These are phyloP conservation scores for Kodamaea sagamina DNA, from an alignment of 805 yeast genomes.

Conservation along the genomic window DNA sequence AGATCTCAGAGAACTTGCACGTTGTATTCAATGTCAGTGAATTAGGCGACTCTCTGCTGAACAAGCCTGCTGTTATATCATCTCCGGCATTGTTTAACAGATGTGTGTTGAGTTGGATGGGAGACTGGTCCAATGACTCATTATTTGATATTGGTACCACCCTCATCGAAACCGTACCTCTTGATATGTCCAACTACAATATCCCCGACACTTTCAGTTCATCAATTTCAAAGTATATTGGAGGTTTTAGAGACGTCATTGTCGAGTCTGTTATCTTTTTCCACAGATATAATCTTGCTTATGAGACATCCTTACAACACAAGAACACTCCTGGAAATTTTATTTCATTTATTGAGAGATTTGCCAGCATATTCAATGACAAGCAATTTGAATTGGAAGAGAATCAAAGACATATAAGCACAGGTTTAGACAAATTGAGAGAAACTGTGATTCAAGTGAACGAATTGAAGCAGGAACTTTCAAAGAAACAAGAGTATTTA, in stretches of 20 bases:
- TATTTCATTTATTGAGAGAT: slow-evolving; percentile 49
- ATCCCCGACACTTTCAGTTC: slow-evolving; percentile 28
- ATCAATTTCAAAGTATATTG: slow-evolving; percentile 2
- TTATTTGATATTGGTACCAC: slow-evolving; percentile 49
- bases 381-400: slow-evolving; percentile 57
- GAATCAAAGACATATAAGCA: slow-evolving; percentile 67
- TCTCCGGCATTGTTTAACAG: slow-evolving; percentile 91
- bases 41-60: slow-evolving; percentile 8
- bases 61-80: slow-evolving; percentile 52
- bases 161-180: slow-evolving; percentile 33
- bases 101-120: slow-evolving; percentile 88
- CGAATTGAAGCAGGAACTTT: slow-evolving; percentile 54
- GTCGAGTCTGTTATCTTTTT: slow-evolving; percentile 48
- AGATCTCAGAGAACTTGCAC: slow-evolving; percentile 72
- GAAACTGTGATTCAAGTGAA: slow-evolving; percentile 78
- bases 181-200: slow-evolving; percentile 47
- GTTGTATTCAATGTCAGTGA: slow-evolving; percentile 77
- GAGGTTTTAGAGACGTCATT: slow-evolving; percentile 21
- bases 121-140: slow-evolving; percentile 66
- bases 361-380: slow-evolving; percentile 41
- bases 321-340: slow-evolving; percentile 54
- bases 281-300: slow-evolving; percentile 33
- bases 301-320: slow-evolving; percentile 12
- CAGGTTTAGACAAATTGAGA: slow-evolving; percentile 71
- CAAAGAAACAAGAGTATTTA: slow-evolving; percentile 53